Conservation (phyloP, 2,329 filamentous ascomycete genomes). For the Fusarium chlamydosporum region DNA sequence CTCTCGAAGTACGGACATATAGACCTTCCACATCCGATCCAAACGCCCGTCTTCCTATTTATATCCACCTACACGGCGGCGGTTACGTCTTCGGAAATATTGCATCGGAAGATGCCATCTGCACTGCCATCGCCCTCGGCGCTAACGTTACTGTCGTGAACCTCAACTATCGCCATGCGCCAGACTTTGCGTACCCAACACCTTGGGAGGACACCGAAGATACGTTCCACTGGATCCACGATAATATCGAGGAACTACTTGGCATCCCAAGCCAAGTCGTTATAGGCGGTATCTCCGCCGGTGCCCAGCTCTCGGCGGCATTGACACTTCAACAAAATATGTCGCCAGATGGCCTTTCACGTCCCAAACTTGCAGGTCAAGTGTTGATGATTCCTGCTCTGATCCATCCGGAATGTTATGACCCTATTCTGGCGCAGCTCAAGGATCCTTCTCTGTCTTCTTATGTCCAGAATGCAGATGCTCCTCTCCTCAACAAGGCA, state of each 20-base stretch:
- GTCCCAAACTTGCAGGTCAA: slow-evolving; percentile 62
- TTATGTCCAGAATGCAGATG: slow-evolving; percentile 61
- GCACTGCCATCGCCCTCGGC: slow-evolving; percentile 62
- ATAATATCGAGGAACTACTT: slow-evolving; percentile 27
- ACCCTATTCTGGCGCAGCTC: slow-evolving; percentile 54
- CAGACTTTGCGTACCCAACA: slow-evolving; percentile 66
- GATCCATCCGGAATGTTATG: slow-evolving; percentile 45
- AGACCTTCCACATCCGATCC: slow-evolving; percentile 18
- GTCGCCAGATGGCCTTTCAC: slow-evolving; percentile 23
- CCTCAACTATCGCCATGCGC: slow-evolving; percentile 72
- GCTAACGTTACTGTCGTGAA: slow-evolving; percentile 64
- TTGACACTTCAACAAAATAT: slow-evolving; percentile 59
- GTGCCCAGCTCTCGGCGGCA: slow-evolving; percentile 59
- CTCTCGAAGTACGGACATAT: slow-evolving; percentile 44
- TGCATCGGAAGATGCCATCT: slow-evolving; percentile 66
- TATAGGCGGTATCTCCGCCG: slow-evolving; percentile 65
- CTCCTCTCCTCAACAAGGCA: slow-evolving; percentile 57
- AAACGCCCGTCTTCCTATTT: slow-evolving; percentile 62
- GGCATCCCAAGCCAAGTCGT: slow-evolving; percentile 53
- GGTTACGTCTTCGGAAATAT: slow-evolving; percentile 70
- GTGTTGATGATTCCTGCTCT: slow-evolving; percentile 66
- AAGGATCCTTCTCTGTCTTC: slow-evolving; percentile 60
- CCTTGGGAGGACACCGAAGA: slow-evolving; percentile 69
- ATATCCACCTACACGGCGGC: slow-evolving; percentile 68
- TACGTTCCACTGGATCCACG: slow-evolving; percentile 67